phyloP scores from a whole-genome alignment of 306 rosid species.

The Castanea sativa region DNA sequence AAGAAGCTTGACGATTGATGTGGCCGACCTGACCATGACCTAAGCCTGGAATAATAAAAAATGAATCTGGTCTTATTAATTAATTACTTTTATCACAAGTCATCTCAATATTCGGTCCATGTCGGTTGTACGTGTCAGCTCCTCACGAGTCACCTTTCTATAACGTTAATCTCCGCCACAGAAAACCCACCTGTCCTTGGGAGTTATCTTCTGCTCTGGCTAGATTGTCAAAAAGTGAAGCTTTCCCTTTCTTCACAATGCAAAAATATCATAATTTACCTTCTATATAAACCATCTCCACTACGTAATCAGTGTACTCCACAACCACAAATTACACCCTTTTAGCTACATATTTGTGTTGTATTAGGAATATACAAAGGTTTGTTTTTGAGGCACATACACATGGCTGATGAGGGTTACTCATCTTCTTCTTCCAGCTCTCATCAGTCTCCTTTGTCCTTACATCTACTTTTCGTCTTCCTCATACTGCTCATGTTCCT shows the following conservation, averaged over 20 bases:
- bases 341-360: too few species aligned
- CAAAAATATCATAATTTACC: neutral
- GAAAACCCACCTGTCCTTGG: conserved; percentile 27
- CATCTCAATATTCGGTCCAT: conserved; percentile 4
- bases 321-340: conserved; percentile 1
- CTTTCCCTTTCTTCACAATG: neutral
- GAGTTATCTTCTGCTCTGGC: conserved; percentile 3
- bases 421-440: conserved; percentile 32
- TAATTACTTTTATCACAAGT: neutral
- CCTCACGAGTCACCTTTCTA: conserved; percentile 3
- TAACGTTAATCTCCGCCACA: conserved; percentile 25
- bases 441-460: conserved; percentile 38
- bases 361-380: too few species aligned
- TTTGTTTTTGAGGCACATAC: neutral
- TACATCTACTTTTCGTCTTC: conserved; percentile 59
- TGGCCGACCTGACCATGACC: neutral
- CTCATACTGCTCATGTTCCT: conserved; percentile 50
- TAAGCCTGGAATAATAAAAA: neutral
- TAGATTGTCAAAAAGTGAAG: conserved; percentile 4
- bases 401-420: conserved; percentile 31
- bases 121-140: conserved; percentile 51
- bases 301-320: neutral
- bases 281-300: conserved; percentile 27
- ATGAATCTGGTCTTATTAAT: neutral
- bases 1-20: neutral